Base-by-base conservation (phyloP, 176 grass and related monocot genomes). In the Melocanna baccifera region DNA sequence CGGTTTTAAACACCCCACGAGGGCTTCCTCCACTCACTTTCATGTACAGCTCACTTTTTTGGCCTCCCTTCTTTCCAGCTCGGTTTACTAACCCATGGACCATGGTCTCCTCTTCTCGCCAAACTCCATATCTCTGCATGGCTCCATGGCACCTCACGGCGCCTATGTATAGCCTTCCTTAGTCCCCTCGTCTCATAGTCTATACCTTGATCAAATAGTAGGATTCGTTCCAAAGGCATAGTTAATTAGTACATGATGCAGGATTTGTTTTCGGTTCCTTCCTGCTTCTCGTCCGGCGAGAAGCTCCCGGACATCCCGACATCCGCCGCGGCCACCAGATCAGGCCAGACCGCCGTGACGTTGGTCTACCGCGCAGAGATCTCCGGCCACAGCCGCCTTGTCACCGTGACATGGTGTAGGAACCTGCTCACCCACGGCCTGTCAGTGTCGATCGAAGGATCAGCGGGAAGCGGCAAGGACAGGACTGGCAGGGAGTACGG, bases 361-460 rank as follows among this genome's bases (percentile, higher is more conserved):
- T 76, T 90, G 20, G 83, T 97, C 25, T 97, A 92, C 88, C 83
- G 83, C 46, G 87, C 84, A 2, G 79, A 84, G 53, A 92, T 97
- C 62, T 86, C 88, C 7, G 92, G 92, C 25, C 80, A 79, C 15
- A 75, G 87, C 81, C 82, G 83, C 47, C 81, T 94, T 25, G 87
- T 97, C 56, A 98, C 95, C 40, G 83, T 98, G 4, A 91, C 89
- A 1, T 98, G 95, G 95, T 95, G 90, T 82, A 90, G 90, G 82
- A 94, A 94, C 75, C 86, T 98, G 23, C 88, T 98, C 51, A 85
- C 86, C 28, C 95, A 98, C 48, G 89, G 92, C 79, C 75, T 98
- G 68, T 86, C 93, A 7, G 91, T 98, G 34, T 92, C 89, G 16
- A 86, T 98, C 65, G 86, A 95, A 23, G 87, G 88, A 7, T 91